Conservation (phyloP, 1,284 basidiomycete genomes). For the Fomitopsis palustris region DNA sequence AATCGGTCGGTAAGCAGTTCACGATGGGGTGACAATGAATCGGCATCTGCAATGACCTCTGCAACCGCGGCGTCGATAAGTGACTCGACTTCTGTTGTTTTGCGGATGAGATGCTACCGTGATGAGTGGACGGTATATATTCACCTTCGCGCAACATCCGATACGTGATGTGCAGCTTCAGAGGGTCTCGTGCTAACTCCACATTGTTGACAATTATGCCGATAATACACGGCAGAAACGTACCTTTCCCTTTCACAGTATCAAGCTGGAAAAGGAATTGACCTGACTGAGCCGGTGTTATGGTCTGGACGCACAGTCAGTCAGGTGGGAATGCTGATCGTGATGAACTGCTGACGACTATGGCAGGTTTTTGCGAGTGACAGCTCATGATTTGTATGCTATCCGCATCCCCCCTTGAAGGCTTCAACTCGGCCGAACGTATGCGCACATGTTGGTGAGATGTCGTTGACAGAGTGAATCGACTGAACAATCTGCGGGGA, state of each 20-base stretch:
- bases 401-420: constrained; percentile 38
- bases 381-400: constrained; percentile 50
- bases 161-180: constrained; percentile 64
- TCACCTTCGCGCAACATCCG: constrained; percentile 73
- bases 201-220: not conserved
- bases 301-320: constrained; percentile 43
- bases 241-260: constrained; percentile 57
- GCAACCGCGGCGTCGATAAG: constrained; percentile 52
- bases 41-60: constrained; percentile 33
- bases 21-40: constrained; percentile 27
- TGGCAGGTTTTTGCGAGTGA: constrained; percentile 32
- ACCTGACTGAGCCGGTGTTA: constrained; percentile 65
- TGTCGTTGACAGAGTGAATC: constrained; percentile 75
- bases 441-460: constrained; percentile 71
- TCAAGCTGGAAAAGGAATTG: constrained; percentile 73
- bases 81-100: constrained; percentile 52
- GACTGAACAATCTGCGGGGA: constrained; percentile 63
- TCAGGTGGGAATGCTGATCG: not conserved
- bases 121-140: not conserved
- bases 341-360: constrained; percentile 13
- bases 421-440: constrained; percentile 49
- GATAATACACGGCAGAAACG: constrained; percentile 2
- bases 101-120: no score
- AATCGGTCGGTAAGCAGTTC: constrained; percentile 43
- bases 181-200: constrained; percentile 52